Base-by-base conservation (phyloP, 352 stramenopile species). In the Bremia lactucae region DNA sequence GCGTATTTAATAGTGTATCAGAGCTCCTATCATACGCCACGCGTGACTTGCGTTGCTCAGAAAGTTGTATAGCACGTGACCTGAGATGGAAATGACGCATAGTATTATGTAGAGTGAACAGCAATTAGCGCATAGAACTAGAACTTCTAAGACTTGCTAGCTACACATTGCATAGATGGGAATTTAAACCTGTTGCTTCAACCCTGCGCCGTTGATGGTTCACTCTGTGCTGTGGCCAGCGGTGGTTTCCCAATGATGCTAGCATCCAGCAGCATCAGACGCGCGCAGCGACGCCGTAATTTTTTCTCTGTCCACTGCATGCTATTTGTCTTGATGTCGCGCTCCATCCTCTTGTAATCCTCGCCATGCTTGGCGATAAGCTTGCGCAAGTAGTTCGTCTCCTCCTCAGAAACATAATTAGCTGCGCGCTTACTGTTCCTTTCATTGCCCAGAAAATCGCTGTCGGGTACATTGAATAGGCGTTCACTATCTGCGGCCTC, bases 291-390 rank as follows among this genome's bases (percentile, higher is more conserved):
- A 25, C 62, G 50, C 52, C 72, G 68, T 25, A 90, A 59, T 49
- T 87, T 87, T 36, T 67, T 59, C 40, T 63, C 72, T 10, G 77
- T 87, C 77, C 77, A 90, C 62, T 90, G 77, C 70, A 82, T 79
- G 43, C 77, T 77, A 68, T 90, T 90, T 28, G 56, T 68, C 65
- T 90, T 90, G 51, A 90, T 81, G 37, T 90, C 77, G 42, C 74
- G 68, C 51, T 58, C 66, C 77, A 90, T 90, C 53, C 72, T 76
- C 42, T 69, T 68, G 62, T 69, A 85, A 60, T 84, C 40, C 20
- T 90, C 70, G 36, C 65, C 67, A 47, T 87, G 59, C 55, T 87
- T 90, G 45, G 67, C 67, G 13, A 85, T 49, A 14, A 84, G 65
- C 34, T 61, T 67, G 23, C 77, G 74, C 50, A 90, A 43, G 48